phyloP scores from a whole-genome alignment of 2,329 filamentous ascomycete genomes.

The Nemania diffusa region DNA sequence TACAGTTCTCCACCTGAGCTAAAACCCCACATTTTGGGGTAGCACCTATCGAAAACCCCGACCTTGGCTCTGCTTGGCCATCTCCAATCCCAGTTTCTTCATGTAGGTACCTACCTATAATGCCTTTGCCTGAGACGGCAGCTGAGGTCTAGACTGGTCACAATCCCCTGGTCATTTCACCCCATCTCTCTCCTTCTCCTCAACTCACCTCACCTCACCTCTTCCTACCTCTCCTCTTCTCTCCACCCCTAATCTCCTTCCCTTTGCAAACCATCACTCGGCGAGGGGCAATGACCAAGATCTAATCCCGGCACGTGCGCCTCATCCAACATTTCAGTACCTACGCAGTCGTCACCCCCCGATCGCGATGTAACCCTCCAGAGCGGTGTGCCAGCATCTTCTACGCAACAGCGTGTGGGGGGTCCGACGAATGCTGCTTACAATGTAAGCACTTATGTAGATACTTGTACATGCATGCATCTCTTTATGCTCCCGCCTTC shows the following conservation, averaged over 20 bases:
- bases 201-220: not conserved
- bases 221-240: too few species aligned
- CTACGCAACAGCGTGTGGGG: slow-evolving; percentile 1
- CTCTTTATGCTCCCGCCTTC: not conserved
- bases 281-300: not conserved
- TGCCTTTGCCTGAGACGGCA: not conserved
- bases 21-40: not conserved
- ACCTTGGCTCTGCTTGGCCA: too few species aligned
- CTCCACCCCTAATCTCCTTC: too few species aligned
- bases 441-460: slow-evolving; percentile 1
- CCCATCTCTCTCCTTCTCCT: not conserved
- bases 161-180: slow-evolving; percentile 1
- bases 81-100: too few species aligned
- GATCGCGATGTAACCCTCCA: slow-evolving; percentile 18
- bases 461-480: slow-evolving; percentile 15
- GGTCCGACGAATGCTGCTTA: slow-evolving; percentile 44
- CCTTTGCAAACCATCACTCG: not conserved
- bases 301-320: not conserved
- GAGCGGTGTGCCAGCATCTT: slow-evolving; percentile 27
- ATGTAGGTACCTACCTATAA: too few species aligned
- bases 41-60: too few species aligned
- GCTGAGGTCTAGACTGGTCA: not conserved
- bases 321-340: not conserved
- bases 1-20: not conserved
- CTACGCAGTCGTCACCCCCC: not conserved